Percentiles rank a stretch among this genome's conserved stretches.
Evolutionary conservation across 371 early-diverging fungal species (phyloP).

Genomic region (Saksenaea oblongispora): DNA sequence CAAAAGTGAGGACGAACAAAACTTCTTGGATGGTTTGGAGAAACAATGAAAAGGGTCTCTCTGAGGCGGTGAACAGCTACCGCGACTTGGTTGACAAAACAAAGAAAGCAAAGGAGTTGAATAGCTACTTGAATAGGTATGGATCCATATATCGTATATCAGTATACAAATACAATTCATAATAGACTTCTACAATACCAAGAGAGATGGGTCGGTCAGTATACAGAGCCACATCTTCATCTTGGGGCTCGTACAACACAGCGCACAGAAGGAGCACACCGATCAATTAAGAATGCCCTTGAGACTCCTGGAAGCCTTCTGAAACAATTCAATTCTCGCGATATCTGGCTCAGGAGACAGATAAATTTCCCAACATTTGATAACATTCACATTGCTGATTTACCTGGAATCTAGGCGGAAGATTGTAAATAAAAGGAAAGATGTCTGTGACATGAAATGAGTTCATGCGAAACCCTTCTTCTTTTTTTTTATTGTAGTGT

Average conservation of each 20-base stretch:
- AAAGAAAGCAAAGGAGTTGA: neutral
- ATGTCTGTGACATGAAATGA: too few relatives aligned
- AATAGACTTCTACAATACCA: slow-evolving; percentile 6
- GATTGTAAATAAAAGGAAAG: too few relatives aligned
- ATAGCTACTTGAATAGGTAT: neutral
- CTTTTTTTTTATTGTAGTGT: too few relatives aligned
- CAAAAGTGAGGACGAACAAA: neutral
- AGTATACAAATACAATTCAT: neutral
- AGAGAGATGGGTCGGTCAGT: slow-evolving; percentile 7
- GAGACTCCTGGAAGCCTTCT: neutral
- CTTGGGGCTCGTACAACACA: slow-evolving; percentile 7
- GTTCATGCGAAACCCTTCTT: too few relatives aligned
- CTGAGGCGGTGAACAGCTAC: too few relatives aligned
- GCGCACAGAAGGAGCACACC: slow-evolving; percentile 8
- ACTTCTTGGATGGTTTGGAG: neutral
- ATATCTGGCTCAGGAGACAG: too few relatives aligned
- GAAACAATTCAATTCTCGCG: too few relatives aligned
- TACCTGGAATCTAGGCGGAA: too few relatives aligned
- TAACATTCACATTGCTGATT: too few relatives aligned
- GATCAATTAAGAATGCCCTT: neutral
- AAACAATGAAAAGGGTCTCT: neutral
- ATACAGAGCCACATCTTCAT: neutral
- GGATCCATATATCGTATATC: neutral
- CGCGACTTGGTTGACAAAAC: neutral
- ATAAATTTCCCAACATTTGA: too few relatives aligned